A percentile compares a stretch with the other conserved stretches of the same genome.
Evolutionary conservation across 371 early-diverging fungal species (phyloP).

Genomic region (Syncephalis plumigaleata): DNA sequence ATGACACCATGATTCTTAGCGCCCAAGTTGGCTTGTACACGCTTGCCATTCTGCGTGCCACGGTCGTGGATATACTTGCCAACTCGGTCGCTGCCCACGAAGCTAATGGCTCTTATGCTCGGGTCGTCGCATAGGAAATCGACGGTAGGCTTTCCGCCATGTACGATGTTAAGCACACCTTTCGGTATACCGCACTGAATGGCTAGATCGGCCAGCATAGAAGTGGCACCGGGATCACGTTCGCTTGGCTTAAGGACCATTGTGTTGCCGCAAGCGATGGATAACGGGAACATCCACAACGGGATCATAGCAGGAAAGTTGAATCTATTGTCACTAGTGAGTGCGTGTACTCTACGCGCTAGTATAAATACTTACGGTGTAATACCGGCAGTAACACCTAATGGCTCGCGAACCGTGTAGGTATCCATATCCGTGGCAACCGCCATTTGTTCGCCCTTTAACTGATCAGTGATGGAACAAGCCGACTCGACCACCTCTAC

Average conservation of each 20-base stretch:
- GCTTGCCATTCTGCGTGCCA: slow-evolving; percentile 81
- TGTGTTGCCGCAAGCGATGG: slow-evolving; percentile 83
- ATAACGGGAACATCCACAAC: slow-evolving; percentile 91
- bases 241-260: slow-evolving; percentile 87
- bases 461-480: slow-evolving; percentile 51
- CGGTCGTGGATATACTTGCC: slow-evolving; percentile 79
- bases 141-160: slow-evolving; percentile 79
- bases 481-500: slow-evolving; percentile 79
- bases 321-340: slow-evolving; percentile 25
- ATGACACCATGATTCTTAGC: slow-evolving; percentile 97
- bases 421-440: slow-evolving; percentile 94
- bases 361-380: slow-evolving; percentile 28
- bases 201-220: slow-evolving; percentile 82
- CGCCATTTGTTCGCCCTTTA: slow-evolving; percentile 74
- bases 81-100: slow-evolving; percentile 86
- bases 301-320: slow-evolving; percentile 96
- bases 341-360: too few species aligned
- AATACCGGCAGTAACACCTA: slow-evolving; percentile 92
- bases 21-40: slow-evolving; percentile 91
- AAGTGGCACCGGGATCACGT: slow-evolving; percentile 88
- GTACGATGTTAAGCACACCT: slow-evolving; percentile 89
- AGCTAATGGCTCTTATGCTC: slow-evolving; percentile 80
- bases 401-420: slow-evolving; percentile 82
- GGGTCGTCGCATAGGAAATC: slow-evolving; percentile 83
- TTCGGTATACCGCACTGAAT: slow-evolving; percentile 85